phyloP scores from a whole-genome alignment of 192 early-diverging fungal genomes.

The Coemansia reversa region DNA sequence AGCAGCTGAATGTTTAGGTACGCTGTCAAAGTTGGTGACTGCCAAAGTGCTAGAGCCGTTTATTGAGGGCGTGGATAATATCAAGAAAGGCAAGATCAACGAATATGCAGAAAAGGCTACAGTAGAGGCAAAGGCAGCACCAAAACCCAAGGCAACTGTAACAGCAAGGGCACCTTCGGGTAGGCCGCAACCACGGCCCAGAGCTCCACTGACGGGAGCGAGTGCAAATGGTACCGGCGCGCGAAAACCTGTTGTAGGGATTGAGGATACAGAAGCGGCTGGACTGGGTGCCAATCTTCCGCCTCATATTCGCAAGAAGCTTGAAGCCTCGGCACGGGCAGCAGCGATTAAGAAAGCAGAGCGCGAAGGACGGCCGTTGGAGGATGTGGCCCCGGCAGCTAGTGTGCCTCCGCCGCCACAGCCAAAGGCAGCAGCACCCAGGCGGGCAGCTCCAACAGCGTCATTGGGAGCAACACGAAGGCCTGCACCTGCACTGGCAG shows the following conservation, averaged over 20 bases:
- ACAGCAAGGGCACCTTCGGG: conserved; percentile 16
- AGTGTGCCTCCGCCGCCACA: conserved; percentile 13
- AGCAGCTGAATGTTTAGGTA: conserved; percentile 82
- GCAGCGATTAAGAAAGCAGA: conserved; percentile 53
- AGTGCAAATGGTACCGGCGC: not conserved
- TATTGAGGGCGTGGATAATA: conserved; percentile 83
- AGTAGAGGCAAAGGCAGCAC: conserved; percentile 65
- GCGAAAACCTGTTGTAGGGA: conserved; percentile 4
- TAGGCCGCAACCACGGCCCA: conserved; percentile 20
- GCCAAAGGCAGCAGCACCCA: conserved; percentile 1
- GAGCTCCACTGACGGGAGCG: conserved; percentile 7
- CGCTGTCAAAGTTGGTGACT: conserved; percentile 83
- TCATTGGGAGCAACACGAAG: conserved; percentile 30
- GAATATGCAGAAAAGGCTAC: conserved; percentile 89
- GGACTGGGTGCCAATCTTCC: conserved; percentile 49
- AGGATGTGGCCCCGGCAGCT: conserved; percentile 34
- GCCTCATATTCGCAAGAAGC: conserved; percentile 52
- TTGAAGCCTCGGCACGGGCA: conserved; percentile 52
- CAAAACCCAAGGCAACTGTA: conserved; percentile 36
- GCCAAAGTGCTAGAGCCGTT: conserved; percentile 72
- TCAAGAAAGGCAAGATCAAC: conserved; percentile 82
- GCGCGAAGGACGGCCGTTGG: conserved; percentile 41
- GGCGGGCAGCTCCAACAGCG: conserved; percentile 13
- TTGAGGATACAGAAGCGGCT: not conserved
- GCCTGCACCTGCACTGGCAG: conserved; percentile 31